Percentiles rank a stretch among this genome's conserved stretches.
phyloP scores from a whole-genome alignment of 805 yeast species.

The Saturnispora silvae region DNA sequence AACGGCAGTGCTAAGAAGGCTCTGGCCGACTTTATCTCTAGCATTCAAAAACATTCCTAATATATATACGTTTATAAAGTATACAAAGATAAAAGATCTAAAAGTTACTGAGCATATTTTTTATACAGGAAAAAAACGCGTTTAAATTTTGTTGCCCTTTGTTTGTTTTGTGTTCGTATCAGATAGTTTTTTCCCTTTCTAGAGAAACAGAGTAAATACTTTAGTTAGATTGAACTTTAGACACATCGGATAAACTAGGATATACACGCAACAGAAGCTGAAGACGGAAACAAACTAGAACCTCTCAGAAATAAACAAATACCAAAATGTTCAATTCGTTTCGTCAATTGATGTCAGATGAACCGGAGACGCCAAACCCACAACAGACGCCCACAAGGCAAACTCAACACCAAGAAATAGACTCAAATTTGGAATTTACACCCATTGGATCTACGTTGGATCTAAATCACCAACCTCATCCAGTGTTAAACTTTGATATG shows the following conservation, averaged over 20 bases:
- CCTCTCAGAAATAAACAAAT: neutral
- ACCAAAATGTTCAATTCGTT: slow-evolving; percentile 21
- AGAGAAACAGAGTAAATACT: neutral
- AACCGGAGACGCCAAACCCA: too few species aligned
- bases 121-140: neutral
- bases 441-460: slow-evolving; percentile 11
- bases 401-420: neutral
- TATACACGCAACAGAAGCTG: too few species aligned
- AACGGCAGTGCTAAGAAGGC: slow-evolving; percentile 59
- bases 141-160: neutral
- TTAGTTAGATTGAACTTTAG: too few species aligned
- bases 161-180: neutral
- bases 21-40: slow-evolving; percentile 41
- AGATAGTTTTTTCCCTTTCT: neutral
- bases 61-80: neutral
- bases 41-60: slow-evolving; percentile 19
- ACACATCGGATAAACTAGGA: neutral
- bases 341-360: slow-evolving; percentile 22
- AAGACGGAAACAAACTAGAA: too few species aligned
- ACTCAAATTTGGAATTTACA: slow-evolving; percentile 9
- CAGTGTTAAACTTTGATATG: slow-evolving; percentile 2
- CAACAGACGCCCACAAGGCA: slow-evolving; percentile 4
- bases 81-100: neutral
- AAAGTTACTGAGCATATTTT: slow-evolving; percentile 1
- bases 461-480: neutral